These are phyloP conservation scores for Alternaria arborescens DNA, from an alignment of 2,329 filamentous ascomycete genomes.

Conservation along the genomic window DNA sequence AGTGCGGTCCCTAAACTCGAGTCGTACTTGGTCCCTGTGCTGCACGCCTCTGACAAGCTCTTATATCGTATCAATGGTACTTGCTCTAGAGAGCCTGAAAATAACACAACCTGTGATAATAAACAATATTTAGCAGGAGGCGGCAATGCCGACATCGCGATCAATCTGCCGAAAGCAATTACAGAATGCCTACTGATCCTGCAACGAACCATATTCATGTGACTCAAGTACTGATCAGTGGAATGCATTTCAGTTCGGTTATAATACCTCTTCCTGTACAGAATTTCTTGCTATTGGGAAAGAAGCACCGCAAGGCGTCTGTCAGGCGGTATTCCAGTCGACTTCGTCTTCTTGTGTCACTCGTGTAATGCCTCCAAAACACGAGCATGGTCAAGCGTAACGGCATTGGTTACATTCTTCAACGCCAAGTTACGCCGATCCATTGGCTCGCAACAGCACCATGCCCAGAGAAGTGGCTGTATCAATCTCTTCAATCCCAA, in stretches of 20 bases:
- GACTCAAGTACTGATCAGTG: not conserved
- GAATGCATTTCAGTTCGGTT: not conserved
- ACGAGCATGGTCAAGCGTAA: constrained; percentile 10
- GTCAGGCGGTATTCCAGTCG: constrained; percentile 11
- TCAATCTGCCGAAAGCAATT: not conserved
- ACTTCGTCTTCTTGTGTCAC: constrained; percentile 4
- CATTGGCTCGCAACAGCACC: constrained; percentile 30
- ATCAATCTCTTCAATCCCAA: constrained; percentile 14
- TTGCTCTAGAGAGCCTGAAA: not conserved
- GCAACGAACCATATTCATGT: not conserved
- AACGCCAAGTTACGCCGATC: constrained; percentile 20
- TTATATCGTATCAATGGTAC: constrained; percentile 1
- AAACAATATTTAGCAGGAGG: not conserved
- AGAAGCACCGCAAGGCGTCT: constrained; percentile 12
- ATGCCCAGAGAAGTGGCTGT: constrained; percentile 19
- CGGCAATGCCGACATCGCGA: not conserved
- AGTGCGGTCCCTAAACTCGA: constrained; percentile 1
- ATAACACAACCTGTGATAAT: not conserved
- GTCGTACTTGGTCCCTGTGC: not conserved
- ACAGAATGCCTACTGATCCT: not conserved
- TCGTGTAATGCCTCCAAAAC: not conserved
- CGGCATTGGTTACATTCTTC: not conserved
- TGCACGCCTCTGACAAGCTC: constrained; percentile 3
- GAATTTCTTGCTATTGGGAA: not conserved
- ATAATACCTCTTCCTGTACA: not conserved